Conservation (phyloP, 768 basidiomycete genomes). For the Mycena indigotica region DNA sequence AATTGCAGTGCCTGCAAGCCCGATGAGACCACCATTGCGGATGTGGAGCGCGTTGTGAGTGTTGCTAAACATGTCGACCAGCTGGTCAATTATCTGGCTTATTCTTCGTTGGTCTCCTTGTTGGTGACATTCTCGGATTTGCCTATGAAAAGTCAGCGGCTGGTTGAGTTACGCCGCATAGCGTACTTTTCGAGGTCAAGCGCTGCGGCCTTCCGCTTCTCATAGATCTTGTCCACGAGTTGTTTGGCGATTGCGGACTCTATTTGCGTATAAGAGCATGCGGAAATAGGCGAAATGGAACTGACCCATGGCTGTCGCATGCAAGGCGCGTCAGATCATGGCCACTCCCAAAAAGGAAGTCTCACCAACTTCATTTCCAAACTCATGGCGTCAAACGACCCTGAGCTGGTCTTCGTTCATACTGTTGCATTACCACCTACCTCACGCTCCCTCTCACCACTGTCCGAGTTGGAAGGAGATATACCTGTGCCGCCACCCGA, state of each 20-base stretch:
- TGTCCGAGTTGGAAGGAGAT: neutral
- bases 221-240: constrained; percentile 91
- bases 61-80: constrained; percentile 92
- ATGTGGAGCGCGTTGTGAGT: constrained; percentile 82
- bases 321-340: constrained; percentile 9
- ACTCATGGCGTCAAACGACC: neutral
- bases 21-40: constrained; percentile 93
- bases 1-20: constrained; percentile 95
- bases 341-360: no score
- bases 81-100: constrained; percentile 86
- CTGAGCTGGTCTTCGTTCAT: constrained; percentile 19
- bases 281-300: neutral
- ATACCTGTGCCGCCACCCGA: no score
- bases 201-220: constrained; percentile 94
- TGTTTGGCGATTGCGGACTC: constrained; percentile 68
- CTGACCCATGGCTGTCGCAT: neutral
- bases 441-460: neutral
- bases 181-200: constrained; percentile 91
- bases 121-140: constrained; percentile 83
- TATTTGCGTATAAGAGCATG: constrained; percentile 50
- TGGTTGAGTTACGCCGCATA: neutral
- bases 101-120: constrained; percentile 87
- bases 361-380: neutral
- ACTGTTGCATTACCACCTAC: constrained; percentile 15
- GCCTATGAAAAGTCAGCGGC: constrained; percentile 47